Evolutionary conservation across 2,329 filamentous ascomycete species (phyloP), one percentile per base, ranked within the genome.

Genomic region (Endocalyx cinctus): DNA sequence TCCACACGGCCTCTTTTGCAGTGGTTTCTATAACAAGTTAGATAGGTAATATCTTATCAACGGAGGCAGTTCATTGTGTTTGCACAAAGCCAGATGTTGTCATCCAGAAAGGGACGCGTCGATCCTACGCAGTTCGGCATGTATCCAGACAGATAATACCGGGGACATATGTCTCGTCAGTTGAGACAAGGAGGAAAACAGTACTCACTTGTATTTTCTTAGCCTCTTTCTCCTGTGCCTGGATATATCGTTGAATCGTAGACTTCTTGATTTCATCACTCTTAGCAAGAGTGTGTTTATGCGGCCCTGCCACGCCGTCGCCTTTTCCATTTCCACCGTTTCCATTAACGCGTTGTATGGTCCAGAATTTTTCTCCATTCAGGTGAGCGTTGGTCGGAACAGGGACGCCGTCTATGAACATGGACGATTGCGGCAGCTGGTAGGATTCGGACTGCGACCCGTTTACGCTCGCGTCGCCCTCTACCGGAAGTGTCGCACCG

Each of bases 201-300:
- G n/a, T n/a, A n/a, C 67, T 70, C 60, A 77, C 72, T 61, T 66
- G 57, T 20, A 58, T 60, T 50, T 77, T 84, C 58, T 77, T 85
- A 32, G 69, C 69, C 25, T 81, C 79, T 55, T 78, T 84, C 32
- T 79, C 77, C 46, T 73, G 71, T 53, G 79, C 79, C 29, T 80
- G 62, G 34, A 84, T 50, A 57, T 71, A 74, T 45, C 85, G 67
- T 54, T 84, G 71, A 5, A 88, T 80, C 43, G 79, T 87, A 42
- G 84, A 88, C 65, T 86, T 88, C 64, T 89, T 89, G 22, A 89
- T 82, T 41, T 79, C 74, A 52, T 89, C 85, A 48, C 83, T 88
- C 47, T 82, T 82, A 34, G 77, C 77, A 6, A 90, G 59, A 0
- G 73, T 74, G 57, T 89, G 85, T 47, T 82, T 82, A 55, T 90